These are phyloP conservation scores for Funneliformis caledonium DNA, from an alignment of 371 early-diverging fungal species.

Conservation along the genomic window DNA sequence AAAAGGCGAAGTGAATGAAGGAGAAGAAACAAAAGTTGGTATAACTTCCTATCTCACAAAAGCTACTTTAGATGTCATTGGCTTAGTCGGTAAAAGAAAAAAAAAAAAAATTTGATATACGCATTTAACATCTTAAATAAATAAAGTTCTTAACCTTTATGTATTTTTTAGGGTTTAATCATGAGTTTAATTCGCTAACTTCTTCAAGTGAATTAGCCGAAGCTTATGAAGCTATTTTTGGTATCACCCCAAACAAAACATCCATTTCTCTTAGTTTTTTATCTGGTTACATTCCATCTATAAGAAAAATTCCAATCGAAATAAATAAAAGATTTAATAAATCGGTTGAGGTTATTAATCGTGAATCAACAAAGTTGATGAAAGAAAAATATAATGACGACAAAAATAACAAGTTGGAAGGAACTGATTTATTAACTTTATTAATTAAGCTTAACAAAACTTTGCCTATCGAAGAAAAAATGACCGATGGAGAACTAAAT, in stretches of 20 bases:
- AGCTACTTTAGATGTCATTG: conserved; percentile 55
- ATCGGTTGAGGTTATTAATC: neutral
- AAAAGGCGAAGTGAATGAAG: conserved; percentile 39
- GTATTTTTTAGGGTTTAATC: neutral
- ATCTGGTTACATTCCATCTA: neutral
- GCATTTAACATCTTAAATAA: neutral
- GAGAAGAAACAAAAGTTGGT: conserved; percentile 44
- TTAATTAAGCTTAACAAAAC: neutral
- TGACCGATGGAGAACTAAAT: conserved; percentile 7
- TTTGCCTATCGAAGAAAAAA: neutral
- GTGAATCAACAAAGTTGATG: neutral
- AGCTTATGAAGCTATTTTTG: neutral
- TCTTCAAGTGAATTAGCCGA: neutral
- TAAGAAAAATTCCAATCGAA: conserved; percentile 4
- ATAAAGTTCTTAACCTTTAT: neutral
- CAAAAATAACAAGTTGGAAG: neutral
- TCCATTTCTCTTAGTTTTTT: neutral
- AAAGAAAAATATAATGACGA: neutral
- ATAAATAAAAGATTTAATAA: neutral
- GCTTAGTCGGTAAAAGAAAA: conserved; percentile 45
- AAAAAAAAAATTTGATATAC: neutral
- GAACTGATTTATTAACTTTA: conserved; percentile 16
- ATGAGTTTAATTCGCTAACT: conserved; percentile 10
- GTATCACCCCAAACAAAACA: neutral
- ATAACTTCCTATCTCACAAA: conserved; percentile 49